A percentile compares a stretch with the other conserved stretches of the same genome.
Conservation (phyloP, 179 eudicot species). For the Drosera spatulata region DNA sequence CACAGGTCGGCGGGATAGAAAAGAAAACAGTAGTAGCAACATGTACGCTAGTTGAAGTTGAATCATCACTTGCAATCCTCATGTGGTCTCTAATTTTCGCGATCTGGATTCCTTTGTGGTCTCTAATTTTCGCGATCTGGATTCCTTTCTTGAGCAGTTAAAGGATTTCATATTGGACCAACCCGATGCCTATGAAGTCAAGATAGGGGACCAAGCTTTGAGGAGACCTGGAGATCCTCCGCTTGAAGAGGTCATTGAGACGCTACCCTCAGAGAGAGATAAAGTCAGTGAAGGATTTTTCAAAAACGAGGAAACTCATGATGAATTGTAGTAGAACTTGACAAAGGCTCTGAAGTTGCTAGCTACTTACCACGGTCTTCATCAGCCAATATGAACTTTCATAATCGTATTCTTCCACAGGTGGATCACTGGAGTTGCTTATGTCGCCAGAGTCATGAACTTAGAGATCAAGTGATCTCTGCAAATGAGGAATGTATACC, state of each 20-base stretch:
- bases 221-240: constrained; percentile 90
- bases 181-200: constrained; percentile 79
- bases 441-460: too few relatives aligned
- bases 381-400: too few relatives aligned
- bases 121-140: neutral
- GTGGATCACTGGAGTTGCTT: too few relatives aligned
- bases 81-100: neutral
- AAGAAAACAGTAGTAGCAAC: too few relatives aligned
- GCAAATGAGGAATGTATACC: too few relatives aligned
- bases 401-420: too few relatives aligned
- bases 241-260: constrained; percentile 50
- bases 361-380: too few relatives aligned
- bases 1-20: too few relatives aligned
- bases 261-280: constrained; percentile 25
- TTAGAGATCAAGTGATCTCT: too few relatives aligned
- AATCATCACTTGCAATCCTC: neutral
- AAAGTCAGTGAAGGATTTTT: constrained; percentile 6
- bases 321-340: constrained; percentile 36
- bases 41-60: too few relatives aligned
- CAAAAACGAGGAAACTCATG: constrained; percentile 11
- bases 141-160: constrained; percentile 24
- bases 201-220: constrained; percentile 58
- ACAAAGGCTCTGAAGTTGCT: neutral
- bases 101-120: neutral
- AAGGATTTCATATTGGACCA: constrained; percentile 70